These are phyloP conservation scores for Rhizopogon vulgaris DNA, from an alignment of 768 basidiomycete species.

Conservation along the genomic window DNA sequence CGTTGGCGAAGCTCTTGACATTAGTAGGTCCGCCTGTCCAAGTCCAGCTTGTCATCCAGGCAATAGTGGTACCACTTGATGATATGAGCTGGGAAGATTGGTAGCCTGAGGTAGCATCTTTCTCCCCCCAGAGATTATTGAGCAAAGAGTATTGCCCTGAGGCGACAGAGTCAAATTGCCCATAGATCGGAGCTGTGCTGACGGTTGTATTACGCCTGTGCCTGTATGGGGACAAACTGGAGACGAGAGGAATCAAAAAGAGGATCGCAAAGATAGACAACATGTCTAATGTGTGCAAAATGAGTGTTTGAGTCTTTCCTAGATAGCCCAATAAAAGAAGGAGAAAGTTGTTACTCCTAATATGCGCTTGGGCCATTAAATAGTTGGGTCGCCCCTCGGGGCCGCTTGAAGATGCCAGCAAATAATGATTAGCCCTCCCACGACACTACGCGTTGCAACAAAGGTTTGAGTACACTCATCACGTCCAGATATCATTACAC, in stretches of 20 bases:
- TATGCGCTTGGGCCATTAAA: too few relatives aligned
- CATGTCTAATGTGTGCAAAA: background rate
- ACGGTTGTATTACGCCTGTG: constrained; percentile 8
- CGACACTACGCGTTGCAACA: too few relatives aligned
- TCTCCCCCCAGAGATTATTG: constrained; percentile 41
- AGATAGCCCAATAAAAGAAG: too few relatives aligned
- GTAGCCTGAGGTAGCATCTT: constrained; percentile 38
- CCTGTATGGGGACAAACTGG: background rate
- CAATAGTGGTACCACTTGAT: constrained; percentile 33
- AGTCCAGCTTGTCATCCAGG: constrained; percentile 48
- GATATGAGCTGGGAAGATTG: constrained; percentile 45
- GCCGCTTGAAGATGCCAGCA: too few relatives aligned
- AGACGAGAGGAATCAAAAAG: constrained; percentile 17
- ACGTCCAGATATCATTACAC: too few relatives aligned
- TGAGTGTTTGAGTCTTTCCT: too few relatives aligned
- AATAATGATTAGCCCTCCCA: too few relatives aligned
- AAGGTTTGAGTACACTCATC: too few relatives aligned
- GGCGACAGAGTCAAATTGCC: constrained; percentile 46
- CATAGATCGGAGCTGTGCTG: constrained; percentile 25
- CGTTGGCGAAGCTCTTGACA: constrained; percentile 60
- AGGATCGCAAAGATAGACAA: constrained; percentile 3
- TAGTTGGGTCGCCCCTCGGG: too few relatives aligned
- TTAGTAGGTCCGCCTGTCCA: constrained; percentile 38
- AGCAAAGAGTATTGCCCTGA: constrained; percentile 43
- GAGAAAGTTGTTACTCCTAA: too few relatives aligned